Evolutionary conservation across 2,329 filamentous ascomycete genomes (phyloP).

Genomic region (Epichloe uncinata): DNA sequence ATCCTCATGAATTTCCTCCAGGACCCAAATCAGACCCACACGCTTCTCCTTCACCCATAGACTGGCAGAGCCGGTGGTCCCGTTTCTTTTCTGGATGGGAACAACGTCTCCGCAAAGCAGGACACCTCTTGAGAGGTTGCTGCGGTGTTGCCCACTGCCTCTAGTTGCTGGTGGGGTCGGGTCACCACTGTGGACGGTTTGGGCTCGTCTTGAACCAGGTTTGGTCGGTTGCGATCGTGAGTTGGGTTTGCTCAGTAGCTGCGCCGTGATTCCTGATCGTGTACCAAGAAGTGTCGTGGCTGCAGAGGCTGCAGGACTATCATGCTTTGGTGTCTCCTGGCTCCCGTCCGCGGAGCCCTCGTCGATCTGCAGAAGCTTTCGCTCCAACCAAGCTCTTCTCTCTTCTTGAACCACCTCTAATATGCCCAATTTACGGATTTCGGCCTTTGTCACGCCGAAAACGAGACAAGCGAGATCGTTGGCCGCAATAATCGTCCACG

Average conservation of each 20-base stretch:
- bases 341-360: constrained; percentile 20
- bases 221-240: constrained; percentile 42
- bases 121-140: constrained; percentile 72
- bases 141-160: constrained; percentile 47
- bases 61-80: constrained; percentile 80
- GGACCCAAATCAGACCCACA: constrained; percentile 87
- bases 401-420: constrained; percentile 89
- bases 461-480: constrained; percentile 94
- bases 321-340: constrained; percentile 20
- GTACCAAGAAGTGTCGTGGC: constrained; percentile 52
- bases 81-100: constrained; percentile 91
- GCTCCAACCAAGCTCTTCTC: constrained; percentile 75
- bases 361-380: constrained; percentile 53
- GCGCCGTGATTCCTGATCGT: constrained; percentile 62
- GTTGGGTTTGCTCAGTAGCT: constrained; percentile 71
- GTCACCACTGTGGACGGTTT: constrained; percentile 48
- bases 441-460: constrained; percentile 97
- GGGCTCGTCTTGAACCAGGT: constrained; percentile 42
- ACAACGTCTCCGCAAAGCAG: constrained; percentile 95
- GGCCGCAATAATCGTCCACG: constrained; percentile 91
- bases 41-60: constrained; percentile 98
- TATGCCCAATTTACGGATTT: constrained; percentile 89
- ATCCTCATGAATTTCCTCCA: constrained; percentile 96
- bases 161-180: constrained; percentile 41
- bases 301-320: constrained; percentile 25